phyloP scores from a whole-genome alignment of 106 monocot genomes.

The Chionographis japonica region DNA sequence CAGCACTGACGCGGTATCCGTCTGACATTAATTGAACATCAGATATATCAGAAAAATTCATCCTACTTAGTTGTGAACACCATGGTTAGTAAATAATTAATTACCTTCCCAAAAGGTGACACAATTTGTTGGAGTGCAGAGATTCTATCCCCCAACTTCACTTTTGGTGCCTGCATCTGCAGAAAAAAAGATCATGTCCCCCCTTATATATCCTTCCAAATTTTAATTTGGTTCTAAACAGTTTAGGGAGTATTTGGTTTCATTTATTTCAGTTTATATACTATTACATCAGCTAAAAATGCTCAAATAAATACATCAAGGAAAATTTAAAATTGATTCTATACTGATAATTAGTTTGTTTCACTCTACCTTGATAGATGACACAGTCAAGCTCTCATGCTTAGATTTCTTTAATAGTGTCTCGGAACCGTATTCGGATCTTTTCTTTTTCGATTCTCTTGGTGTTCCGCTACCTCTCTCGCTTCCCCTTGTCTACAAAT shows the following conservation, averaged over 20 bases:
- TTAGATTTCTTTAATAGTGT: slow-evolving; percentile 47
- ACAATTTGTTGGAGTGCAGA: slow-evolving; percentile 85
- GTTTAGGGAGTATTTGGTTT: no score
- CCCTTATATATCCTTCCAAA: no score
- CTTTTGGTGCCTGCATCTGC: slow-evolving; percentile 77
- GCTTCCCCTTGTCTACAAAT: slow-evolving; percentile 36
- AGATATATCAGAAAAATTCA: background rate
- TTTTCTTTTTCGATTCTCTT: slow-evolving; percentile 63
- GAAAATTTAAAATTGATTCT: no score
- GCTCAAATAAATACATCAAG: no score
- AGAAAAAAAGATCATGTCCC: no score
- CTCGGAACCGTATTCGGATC: slow-evolving; percentile 39
- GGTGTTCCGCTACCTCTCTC: slow-evolving; percentile 27
- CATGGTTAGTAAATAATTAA: background rate
- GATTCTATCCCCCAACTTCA: slow-evolving; percentile 75
- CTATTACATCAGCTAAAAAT: no score
- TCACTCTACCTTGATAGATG: slow-evolving; percentile 37
- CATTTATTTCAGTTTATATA: no score
- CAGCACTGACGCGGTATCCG: slow-evolving; percentile 79
- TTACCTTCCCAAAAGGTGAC: slow-evolving; percentile 95
- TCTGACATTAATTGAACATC: slow-evolving; percentile 27
- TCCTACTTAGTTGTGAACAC: background rate
- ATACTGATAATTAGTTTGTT: no score
- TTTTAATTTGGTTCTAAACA: no score
- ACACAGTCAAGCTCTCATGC: slow-evolving; percentile 24